These are phyloP conservation scores for Puccinia coronata DNA, from an alignment of 1,284 basidiomycete species.

Conservation along the genomic window DNA sequence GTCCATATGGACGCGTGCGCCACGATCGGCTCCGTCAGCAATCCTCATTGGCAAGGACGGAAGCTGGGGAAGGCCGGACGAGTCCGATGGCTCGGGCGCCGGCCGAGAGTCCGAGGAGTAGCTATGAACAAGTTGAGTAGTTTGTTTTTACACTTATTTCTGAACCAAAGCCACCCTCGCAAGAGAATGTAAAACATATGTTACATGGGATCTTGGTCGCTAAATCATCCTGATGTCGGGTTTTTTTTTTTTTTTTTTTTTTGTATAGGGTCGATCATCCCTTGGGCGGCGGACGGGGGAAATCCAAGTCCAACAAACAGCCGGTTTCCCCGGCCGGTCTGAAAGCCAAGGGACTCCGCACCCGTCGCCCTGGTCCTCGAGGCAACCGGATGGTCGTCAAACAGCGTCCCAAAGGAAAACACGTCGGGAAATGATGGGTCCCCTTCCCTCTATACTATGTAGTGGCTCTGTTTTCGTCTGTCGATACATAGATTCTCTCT, in stretches of 20 bases:
- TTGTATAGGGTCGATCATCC: constrained; percentile 71
- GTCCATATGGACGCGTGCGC: constrained; percentile 80
- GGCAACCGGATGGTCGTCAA: constrained; percentile 59
- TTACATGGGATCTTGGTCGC: background rate
- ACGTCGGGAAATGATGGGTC: constrained; percentile 37
- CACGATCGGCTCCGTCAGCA: constrained; percentile 88
- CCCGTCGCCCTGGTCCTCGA: constrained; percentile 82
- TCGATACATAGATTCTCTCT: background rate
- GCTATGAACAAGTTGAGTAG: constrained; percentile 91
- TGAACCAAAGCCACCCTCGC: no score
- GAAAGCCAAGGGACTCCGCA: constrained; percentile 86
- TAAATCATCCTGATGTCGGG: background rate
- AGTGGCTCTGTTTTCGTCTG: background rate
- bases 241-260: background rate
- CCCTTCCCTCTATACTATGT: no score
- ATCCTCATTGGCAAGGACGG: constrained; percentile 82
- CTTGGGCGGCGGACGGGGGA: constrained; percentile 96
- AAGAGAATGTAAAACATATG: background rate
- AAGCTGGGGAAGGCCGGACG: constrained; percentile 89
- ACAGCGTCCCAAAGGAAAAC: constrained; percentile 57
- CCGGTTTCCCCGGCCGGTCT: constrained; percentile 88
- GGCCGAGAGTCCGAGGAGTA: constrained; percentile 89
- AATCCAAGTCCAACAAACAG: constrained; percentile 92
- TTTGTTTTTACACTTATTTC: constrained; percentile 3
- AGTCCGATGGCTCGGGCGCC: constrained; percentile 79